Conservation (phyloP, 2,329 filamentous ascomycete species). For the Allantophomopsis lycopodina region DNA sequence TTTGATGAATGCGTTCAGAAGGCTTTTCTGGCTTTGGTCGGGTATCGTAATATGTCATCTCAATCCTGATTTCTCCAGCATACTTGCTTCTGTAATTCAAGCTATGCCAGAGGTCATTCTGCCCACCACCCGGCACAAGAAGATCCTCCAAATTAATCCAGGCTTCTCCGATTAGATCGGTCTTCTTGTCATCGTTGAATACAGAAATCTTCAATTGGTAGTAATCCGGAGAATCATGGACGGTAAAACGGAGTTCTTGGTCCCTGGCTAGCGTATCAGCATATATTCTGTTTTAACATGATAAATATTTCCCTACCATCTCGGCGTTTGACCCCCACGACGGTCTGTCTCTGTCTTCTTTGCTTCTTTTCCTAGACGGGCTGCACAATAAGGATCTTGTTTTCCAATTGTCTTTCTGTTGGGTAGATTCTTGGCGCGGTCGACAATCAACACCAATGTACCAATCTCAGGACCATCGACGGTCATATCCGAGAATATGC, state of each 20-base stretch:
- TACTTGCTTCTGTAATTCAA: constrained; percentile 87
- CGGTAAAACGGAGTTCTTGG: constrained; percentile 88
- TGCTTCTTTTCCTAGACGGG: constrained; percentile 85
- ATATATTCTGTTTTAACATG: neutral
- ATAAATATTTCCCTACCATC: constrained; percentile 52
- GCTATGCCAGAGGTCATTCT: constrained; percentile 84
- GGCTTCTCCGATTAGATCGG: constrained; percentile 87
- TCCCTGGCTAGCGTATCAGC: constrained; percentile 49
- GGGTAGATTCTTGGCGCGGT: constrained; percentile 91
- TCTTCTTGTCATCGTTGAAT: constrained; percentile 98
- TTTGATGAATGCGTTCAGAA: constrained; percentile 30
- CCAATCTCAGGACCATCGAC: constrained; percentile 89
- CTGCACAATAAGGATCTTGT: constrained; percentile 95
- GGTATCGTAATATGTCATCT: constrained; percentile 91
- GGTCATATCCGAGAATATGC: constrained; percentile 89
- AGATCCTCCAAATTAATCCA: constrained; percentile 78
- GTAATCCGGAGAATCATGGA: constrained; percentile 95
- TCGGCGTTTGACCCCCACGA: constrained; percentile 86
- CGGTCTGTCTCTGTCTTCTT: constrained; percentile 95
- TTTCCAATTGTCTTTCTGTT: constrained; percentile 97
- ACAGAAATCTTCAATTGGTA: constrained; percentile 89
- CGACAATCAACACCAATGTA: constrained; percentile 81
- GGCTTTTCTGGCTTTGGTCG: constrained; percentile 69
- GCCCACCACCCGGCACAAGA: constrained; percentile 76
- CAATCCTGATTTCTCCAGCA: constrained; percentile 84